These are phyloP conservation scores for Naganishia sp. DNA, from an alignment of 1,284 basidiomycete species.

Conservation along the genomic window DNA sequence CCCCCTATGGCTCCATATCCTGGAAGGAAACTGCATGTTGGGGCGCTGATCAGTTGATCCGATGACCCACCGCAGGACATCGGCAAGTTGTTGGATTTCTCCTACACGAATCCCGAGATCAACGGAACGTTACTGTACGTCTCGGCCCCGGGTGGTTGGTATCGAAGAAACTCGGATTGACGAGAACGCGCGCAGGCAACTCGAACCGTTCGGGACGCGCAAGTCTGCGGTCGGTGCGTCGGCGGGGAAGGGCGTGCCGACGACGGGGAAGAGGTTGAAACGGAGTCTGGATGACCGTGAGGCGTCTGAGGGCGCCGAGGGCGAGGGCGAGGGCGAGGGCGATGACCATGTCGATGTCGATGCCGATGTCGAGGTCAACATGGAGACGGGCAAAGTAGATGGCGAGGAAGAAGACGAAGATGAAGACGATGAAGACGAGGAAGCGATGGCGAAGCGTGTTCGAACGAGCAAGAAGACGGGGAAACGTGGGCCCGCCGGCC, in stretches of 20 bases:
- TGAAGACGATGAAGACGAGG: constrained; percentile 28
- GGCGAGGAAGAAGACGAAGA: constrained; percentile 28
- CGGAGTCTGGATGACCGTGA: constrained; percentile 11
- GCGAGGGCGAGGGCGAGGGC: background rate
- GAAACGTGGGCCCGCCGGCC: constrained; percentile 21
- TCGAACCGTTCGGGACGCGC: constrained; percentile 33
- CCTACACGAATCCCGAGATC: constrained; percentile 70
- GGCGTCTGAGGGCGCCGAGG: constrained; percentile 2
- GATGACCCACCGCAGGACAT: constrained; percentile 61
- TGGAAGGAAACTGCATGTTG: background rate
- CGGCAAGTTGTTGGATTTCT: constrained; percentile 72
- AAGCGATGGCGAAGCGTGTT: constrained; percentile 15
- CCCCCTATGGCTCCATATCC: background rate
- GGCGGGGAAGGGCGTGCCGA: constrained; percentile 9
- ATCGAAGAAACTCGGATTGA: background rate
- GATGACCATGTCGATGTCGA: constrained; percentile 17
- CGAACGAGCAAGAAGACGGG: constrained; percentile 14
- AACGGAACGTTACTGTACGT: constrained; percentile 33
- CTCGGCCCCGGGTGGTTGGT: too few relatives aligned
- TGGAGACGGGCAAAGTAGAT: constrained; percentile 22
- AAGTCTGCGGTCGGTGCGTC: constrained; percentile 2
- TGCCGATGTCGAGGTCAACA: background rate
- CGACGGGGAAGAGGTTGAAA: constrained; percentile 18
- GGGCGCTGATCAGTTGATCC: background rate
- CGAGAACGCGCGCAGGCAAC: constrained; percentile 22